These are phyloP conservation scores for Sanguinoderma infundibulare DNA, from an alignment of 1,284 basidiomycete species.

Conservation along the genomic window DNA sequence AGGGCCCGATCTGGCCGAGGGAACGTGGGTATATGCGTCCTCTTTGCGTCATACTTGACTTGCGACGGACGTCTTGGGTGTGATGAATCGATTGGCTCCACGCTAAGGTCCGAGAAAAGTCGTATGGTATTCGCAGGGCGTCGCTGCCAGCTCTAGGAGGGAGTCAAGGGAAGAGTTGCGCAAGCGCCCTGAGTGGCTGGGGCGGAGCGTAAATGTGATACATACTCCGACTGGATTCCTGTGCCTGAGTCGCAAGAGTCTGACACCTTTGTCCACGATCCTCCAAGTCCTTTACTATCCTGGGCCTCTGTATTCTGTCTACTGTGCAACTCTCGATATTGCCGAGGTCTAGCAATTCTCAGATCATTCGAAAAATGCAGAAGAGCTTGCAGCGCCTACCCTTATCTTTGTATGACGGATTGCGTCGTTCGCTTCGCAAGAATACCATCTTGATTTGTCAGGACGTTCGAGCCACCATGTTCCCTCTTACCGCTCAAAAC, in stretches of 20 bases:
- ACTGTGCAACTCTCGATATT: neutral
- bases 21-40: neutral
- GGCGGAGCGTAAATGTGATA: neutral
- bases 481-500: neutral
- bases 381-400: neutral
- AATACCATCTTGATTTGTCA: neutral
- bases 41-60: neutral
- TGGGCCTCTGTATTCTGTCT: too few relatives aligned
- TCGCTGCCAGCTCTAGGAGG: neutral
- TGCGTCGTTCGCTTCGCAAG: conserved; percentile 5
- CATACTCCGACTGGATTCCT: neutral
- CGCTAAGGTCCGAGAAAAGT: neutral
- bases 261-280: too few relatives aligned
- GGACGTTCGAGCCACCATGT: neutral
- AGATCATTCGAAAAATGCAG: neutral
- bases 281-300: too few relatives aligned
- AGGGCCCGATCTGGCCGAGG: neutral
- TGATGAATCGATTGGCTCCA: neutral
- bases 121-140: neutral
- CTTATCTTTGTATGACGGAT: conserved; percentile 20
- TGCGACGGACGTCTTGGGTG: neutral
- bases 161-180: neutral
- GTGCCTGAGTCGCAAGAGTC: too few relatives aligned
- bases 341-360: neutral
- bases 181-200: neutral